Evolutionary conservation across 768 basidiomycete genomes (phyloP), one percentile per base, ranked within the genome.

Genomic region (Boletus coccyginus): DNA sequence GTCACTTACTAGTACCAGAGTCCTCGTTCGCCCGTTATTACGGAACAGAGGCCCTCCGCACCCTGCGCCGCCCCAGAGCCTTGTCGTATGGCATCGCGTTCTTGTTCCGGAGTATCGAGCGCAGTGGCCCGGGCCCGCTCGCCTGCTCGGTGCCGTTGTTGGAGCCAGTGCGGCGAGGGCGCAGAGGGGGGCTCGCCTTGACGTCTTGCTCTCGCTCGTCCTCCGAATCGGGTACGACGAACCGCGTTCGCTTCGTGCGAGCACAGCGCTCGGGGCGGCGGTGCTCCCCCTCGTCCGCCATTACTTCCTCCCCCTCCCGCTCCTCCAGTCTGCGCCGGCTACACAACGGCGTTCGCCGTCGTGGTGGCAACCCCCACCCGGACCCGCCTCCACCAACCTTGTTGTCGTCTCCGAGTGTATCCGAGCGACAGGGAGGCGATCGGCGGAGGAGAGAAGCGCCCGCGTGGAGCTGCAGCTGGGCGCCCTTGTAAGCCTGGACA

Each of bases 101-200:
- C 42, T 40, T 62, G 38, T 59, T 62, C 13, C 62, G 61, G 19
- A 63, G 52, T 44, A 59, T 59, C 9, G 62, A 62, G 17, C 61
- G 56, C 14, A 62, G 24, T 16, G 53, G 53, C 1, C 50, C 62
- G 32, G 43, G 5, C 7, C 53, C 38, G 24, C 46, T 44, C 13
- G 51, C 27, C 5, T 41, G 49, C 16, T 14, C 13, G 8, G 24
- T 31, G 24, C n/a, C 27, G 27, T 27, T 10, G 8, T 41, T 27
- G 11, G 13, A 3, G 16, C 29, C 36, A 4, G 17, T 29, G 33
- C 41, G 7, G 8, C 44, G 44, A 31, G 27, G 14, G 2, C 44
- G 43, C 3, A 7, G 50, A 9, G 6, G 4, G 19, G 38, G 21
- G 14, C 27, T 13, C 2, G 9, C 14, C 3, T 2, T 11, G 24